Base-by-base conservation (phyloP, 75 land plant genomes). In the Chamaecyparis obtusa region DNA sequence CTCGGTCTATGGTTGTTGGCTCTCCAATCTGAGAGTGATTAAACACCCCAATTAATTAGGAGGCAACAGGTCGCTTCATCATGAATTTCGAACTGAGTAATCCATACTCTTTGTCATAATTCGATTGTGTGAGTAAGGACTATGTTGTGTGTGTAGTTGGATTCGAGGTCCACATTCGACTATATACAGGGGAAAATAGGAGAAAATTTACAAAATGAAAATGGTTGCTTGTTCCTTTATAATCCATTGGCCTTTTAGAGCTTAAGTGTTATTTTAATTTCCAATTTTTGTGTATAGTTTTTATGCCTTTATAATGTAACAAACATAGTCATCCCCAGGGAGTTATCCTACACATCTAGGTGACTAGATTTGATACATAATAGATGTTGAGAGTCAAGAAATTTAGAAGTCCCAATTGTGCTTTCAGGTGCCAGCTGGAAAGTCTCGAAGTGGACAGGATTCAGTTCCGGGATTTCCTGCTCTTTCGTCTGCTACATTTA, bases 381-480 rank as follows among this genome's bases (percentile, higher is more conserved):
- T 78, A 39, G 44, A 39, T 3, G 13, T 15, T 3, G 27, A 41
- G 27, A 78, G 27, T 78, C 37, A 19, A 41, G 81, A 78, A 78
- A n/a, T 41, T 78, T 21, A 78, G 81, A 78, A 78, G 39, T 78
- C n/a, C 21, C 37, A 37, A 9, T 39, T 46, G 48, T 81, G 48
- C 27, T 81, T 81, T 24, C 39, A 94, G 95, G 91, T 91, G n/a
- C 79, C 91, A 79, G 87, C 84, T 36, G 54, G 51, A 57, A 92
- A 87, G 88, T 84, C 87, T 77, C 82, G 51, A 33, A 48, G 19
- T 15, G 56, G 30, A 82, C 88, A 87, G 64, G 94, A 90, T 85
- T 86, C 86, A 35, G 67, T 82, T 86, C 91, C 88, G 41, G 91
- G 88, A 27, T 95, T 96, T 86, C 96, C 95, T 43, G 89, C 95